Base-by-base conservation (phyloP, 331 rosid genomes). In the Quercus tomentella region DNA sequence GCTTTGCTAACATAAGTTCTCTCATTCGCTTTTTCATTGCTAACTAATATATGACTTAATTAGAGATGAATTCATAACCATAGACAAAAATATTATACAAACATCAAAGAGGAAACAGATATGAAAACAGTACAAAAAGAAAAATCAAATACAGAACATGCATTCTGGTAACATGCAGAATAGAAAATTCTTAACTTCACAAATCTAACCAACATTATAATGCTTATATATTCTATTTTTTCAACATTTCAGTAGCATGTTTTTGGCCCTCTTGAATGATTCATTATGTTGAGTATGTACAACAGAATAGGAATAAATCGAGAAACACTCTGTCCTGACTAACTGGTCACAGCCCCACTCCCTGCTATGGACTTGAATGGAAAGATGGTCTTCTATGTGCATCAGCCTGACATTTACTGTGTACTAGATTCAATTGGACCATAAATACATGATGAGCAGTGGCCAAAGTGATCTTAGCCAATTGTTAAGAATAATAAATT, bases 1-100 rank as follows among this genome's bases (percentile, higher is more conserved):
- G 96, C 93, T 87, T 86, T 90, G 95, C 92, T 90, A 58, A 70
- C 71, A 86, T 87, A 92, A 82, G 82, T 83, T 82, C 78, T 61
- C 83, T 58, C 92, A 72, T 83, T 87, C 55, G 75, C 84, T 67
- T 80, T 88, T 77, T 78, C 86, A 76, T 49, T 86, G 74, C 83
- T 79, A 86, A 83, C 91, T 86, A 80, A 75, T 70, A 79, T 56
- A 74, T 73, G 43, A 81, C 62, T 76, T 85, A 31, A 88, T 85
- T 70, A 79, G 79, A 77, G 33, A 33, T 84, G 49, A 43, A 79
- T 76, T 82, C 70, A 16, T 67, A 26, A 55, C 66, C 23, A 28
- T 25, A 57, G 26, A 80, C 74, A 84, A 25, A 70, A 80, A 66
- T 21, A 57, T 33, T 66, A 68, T 18, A 70, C 77, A 73, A 67